These are phyloP conservation scores for Colletotrichum agaves DNA, from an alignment of 2,329 filamentous ascomycete species.

Conservation along the genomic window DNA sequence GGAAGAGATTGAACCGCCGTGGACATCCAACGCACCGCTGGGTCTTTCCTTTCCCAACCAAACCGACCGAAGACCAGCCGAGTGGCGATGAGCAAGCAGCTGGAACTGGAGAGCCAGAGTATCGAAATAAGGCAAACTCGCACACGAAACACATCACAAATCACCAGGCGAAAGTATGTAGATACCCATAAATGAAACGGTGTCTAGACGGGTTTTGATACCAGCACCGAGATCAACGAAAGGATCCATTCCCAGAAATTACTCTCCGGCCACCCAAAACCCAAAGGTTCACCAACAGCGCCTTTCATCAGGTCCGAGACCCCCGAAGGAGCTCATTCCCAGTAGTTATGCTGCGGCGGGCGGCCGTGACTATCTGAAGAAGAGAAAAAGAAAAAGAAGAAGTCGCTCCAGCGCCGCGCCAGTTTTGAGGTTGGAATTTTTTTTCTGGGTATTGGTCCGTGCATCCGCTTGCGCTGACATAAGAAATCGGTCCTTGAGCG, in stretches of 20 bases:
- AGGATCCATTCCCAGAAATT: slow-evolving; percentile 39
- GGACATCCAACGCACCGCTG: no score
- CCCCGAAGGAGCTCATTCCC: slow-evolving; percentile 11
- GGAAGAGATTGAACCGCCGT: no score
- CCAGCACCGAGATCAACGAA: slow-evolving; percentile 40
- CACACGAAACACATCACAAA: not conserved
- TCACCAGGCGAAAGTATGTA: slow-evolving; percentile 31
- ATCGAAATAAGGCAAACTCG: no score
- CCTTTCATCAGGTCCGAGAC: slow-evolving; percentile 24
- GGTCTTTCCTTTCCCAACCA: no score
- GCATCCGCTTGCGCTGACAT: not conserved
- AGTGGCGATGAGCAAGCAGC: no score
- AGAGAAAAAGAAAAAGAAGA: slow-evolving; percentile 21
- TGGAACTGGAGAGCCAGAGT: no score
- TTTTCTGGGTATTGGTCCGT: slow-evolving; percentile 24
- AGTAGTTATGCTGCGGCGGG: slow-evolving; percentile 38
- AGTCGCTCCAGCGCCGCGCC: not conserved
- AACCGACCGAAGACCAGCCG: no score
- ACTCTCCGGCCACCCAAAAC: slow-evolving; percentile 37
- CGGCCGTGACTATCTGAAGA: slow-evolving; percentile 38
- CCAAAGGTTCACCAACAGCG: slow-evolving; percentile 39
- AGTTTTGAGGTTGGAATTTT: slow-evolving; percentile 31
- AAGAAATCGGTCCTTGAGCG: not conserved
- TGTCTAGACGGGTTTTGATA: slow-evolving; percentile 32
- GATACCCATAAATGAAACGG: slow-evolving; percentile 41